Conservation (phyloP, 176 grass and related monocot species). For the Otatea glauca region DNA sequence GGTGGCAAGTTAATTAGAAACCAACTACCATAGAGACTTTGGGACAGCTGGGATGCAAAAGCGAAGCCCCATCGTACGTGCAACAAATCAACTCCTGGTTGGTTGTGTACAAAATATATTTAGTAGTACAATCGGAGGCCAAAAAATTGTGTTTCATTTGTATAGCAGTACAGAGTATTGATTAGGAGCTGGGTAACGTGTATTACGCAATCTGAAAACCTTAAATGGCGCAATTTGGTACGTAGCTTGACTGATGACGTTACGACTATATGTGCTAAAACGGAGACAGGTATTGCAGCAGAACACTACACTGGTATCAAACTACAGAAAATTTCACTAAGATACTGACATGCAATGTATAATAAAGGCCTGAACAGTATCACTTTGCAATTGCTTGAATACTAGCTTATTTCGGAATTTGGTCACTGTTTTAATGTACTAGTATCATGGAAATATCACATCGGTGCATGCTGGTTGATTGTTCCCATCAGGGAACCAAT, state of each 20-base stretch:
- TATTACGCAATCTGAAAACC: conserved; percentile 10
- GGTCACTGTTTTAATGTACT: conserved; percentile 28
- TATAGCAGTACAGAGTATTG: background rate
- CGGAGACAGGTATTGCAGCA: background rate
- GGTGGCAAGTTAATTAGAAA: background rate
- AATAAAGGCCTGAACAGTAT: background rate
- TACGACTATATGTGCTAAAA: background rate
- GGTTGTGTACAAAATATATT: background rate
- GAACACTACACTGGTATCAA: background rate
- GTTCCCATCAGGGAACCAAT: background rate
- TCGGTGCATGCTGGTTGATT: conserved; percentile 34
- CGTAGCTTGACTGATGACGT: background rate
- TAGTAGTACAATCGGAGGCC: background rate
- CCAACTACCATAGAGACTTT: background rate
- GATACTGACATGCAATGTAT: background rate
- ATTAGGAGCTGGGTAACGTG: background rate
- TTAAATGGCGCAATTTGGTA: conserved; percentile 20
- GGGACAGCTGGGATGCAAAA: conserved; percentile 12
- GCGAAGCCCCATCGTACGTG: background rate
- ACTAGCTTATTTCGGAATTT: background rate
- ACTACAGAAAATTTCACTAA: background rate
- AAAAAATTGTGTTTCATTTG: background rate
- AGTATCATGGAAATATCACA: conserved; percentile 25
- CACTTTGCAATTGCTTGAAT: background rate
- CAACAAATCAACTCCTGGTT: background rate